These are phyloP conservation scores for Spizellomyces sp. DNA, from an alignment of 192 early-diverging fungal species.

Conservation along the genomic window DNA sequence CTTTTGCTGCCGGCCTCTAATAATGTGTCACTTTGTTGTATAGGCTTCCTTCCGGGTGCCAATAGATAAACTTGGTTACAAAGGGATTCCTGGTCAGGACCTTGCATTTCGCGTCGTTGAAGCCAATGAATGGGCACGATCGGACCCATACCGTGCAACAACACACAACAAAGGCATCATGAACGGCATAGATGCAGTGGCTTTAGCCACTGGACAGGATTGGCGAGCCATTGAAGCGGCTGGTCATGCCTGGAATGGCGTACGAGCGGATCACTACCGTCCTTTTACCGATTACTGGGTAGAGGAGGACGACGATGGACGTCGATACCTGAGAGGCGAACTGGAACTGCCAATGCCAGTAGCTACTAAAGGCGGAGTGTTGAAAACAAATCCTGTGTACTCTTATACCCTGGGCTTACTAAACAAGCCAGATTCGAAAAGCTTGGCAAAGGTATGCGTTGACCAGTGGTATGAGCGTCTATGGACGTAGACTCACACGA, in stretches of 20 bases:
- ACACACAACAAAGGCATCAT: constrained; percentile 84
- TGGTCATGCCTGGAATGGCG: constrained; percentile 62
- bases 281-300: constrained; percentile 76
- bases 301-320: constrained; percentile 49
- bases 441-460: constrained; percentile 48
- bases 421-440: constrained; percentile 63
- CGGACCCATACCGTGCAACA: constrained; percentile 71
- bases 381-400: constrained; percentile 74
- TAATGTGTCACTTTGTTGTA: no score
- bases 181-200: constrained; percentile 81
- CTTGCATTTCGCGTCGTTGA: constrained; percentile 69
- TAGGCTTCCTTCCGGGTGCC: constrained; percentile 60
- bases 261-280: constrained; percentile 52
- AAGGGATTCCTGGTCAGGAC: constrained; percentile 60
- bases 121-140: constrained; percentile 68
- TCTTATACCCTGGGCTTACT: constrained; percentile 67
- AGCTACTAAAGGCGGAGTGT: constrained; percentile 75
- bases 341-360: constrained; percentile 70
- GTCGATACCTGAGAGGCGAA: constrained; percentile 62
- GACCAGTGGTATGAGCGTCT: constrained; percentile 29
- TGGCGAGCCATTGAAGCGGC: constrained; percentile 78
- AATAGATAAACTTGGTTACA: constrained; percentile 63
- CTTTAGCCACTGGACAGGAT: constrained; percentile 75
- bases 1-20: constrained; percentile 15
- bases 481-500: constrained; percentile 2